phyloP scores from a whole-genome alignment of 495 filamentous ascomycete species.

The Penicillium coprophilum region DNA sequence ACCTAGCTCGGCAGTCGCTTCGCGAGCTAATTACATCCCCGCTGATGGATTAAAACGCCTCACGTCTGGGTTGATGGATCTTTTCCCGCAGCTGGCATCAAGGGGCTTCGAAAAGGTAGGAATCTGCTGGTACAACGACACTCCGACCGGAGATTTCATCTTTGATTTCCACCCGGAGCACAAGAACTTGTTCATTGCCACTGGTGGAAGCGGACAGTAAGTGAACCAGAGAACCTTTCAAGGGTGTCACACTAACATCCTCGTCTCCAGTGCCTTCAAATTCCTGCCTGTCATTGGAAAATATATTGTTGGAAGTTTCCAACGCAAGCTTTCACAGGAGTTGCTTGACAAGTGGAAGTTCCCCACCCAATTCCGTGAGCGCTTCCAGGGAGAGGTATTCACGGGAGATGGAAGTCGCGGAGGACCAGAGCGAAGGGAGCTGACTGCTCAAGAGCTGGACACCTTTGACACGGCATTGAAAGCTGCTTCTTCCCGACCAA shows the following conservation, averaged over 20 bases:
- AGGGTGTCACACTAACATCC: neutral
- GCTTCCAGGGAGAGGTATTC: constrained; percentile 28
- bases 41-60: no score
- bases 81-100: no score
- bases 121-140: no score
- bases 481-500: constrained; percentile 18
- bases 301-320: constrained; percentile 40
- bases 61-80: no score
- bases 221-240: no score
- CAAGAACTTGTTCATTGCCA: no score
- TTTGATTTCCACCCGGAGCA: no score
- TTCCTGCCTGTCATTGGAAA: constrained; percentile 51
- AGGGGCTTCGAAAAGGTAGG: no score
- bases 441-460: constrained; percentile 21
- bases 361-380: constrained; percentile 28
- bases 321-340: constrained; percentile 34
- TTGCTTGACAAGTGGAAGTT: constrained; percentile 41
- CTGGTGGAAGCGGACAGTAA: no score
- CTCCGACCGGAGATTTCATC: no score
- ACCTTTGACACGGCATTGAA: constrained; percentile 22
- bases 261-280: constrained; percentile 40
- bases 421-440: constrained; percentile 32
- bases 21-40: no score
- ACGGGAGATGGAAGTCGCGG: constrained; percentile 36
- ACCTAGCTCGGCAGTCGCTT: no score